Evolutionary conservation across 2,329 filamentous ascomycete genomes (phyloP), one percentile per base, ranked within the genome.

Genomic region (Paecilomyces formosus): DNA sequence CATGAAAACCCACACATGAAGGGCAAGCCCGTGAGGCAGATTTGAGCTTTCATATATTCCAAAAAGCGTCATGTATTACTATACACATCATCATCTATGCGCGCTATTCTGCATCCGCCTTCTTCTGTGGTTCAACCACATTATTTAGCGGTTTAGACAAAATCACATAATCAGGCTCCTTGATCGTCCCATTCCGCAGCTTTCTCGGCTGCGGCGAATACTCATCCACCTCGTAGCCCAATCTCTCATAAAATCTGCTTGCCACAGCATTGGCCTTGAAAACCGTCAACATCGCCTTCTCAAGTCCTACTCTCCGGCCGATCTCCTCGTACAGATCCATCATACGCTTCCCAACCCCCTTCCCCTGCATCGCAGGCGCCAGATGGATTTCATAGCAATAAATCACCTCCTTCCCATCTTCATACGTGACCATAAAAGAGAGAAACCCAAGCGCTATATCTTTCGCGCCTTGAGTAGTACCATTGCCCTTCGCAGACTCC

Each of bases 1-100:
- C 84, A 90, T 4, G 91, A 97, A 70, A 80, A 93, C 63, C 94
- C 94, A 0, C 93, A 96, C 66, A 88, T 94, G 82, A 87, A 84
- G 60, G 94, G 92, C 55, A 93, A 93, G 75, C 90, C 96, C 63
- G 87, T 92, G 54, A 86, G 87, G 70, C 90, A 94, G 75, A 91
- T 96, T 70, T 94, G 82, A 76, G 55, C 59, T 65, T 61, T 62
- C 62, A 18, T 52, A 53, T 57, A 60, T 54, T 55, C 58, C 35
- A 30, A 53, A 59, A 56, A 31, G 30, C 6, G 8, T 31, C 30
- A 57, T 58, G 26, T 53, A 54, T 54, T 57, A 45, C 56, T 53
- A 56, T 53, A 53, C 51, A 53, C 24, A 1, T 22, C 39, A 45
- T n/a, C 9, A 18, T 45, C 11, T 9, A 45, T 45, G 39, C 39